A percentile compares a stretch with the other conserved stretches of the same genome.
Conservation (phyloP, 305 asterid species). For the Solanum hybrid region DNA sequence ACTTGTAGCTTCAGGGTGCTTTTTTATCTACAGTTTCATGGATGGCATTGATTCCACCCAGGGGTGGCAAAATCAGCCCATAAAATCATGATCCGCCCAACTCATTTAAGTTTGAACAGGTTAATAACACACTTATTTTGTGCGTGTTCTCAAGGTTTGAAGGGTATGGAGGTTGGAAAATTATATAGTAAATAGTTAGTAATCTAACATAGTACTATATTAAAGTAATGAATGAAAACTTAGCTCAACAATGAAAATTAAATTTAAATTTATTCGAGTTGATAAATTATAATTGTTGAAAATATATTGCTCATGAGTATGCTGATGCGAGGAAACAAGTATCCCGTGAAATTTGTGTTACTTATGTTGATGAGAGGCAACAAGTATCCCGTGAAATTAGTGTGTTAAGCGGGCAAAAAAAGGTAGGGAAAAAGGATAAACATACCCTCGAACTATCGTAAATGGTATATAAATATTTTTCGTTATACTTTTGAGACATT, state of each 20-base stretch:
- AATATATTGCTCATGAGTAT: neutral
- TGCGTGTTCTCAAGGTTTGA: neutral
- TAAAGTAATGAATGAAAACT: neutral
- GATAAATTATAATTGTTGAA: neutral
- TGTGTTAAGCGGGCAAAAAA: neutral
- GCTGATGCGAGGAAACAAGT: neutral
- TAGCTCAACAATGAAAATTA: neutral
- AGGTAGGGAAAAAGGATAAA: neutral
- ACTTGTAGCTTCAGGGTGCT: neutral
- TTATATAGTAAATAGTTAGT: neutral
- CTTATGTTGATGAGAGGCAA: too few species aligned
- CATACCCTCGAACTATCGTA: neutral
- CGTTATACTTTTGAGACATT: too few species aligned
- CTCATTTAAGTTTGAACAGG: neutral
- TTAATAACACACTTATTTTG: neutral
- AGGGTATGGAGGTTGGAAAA: neutral
- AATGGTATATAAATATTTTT: rapidly evolving
- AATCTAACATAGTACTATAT: neutral
- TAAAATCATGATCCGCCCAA: neutral
- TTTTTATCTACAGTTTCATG: neutral
- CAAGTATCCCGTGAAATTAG: neutral
- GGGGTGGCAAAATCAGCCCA: neutral
- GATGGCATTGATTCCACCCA: neutral
- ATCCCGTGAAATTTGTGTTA: too few species aligned
- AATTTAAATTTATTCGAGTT: neutral